Conservation (phyloP, 345 rosid species). For the Citrus unshiu region DNA sequence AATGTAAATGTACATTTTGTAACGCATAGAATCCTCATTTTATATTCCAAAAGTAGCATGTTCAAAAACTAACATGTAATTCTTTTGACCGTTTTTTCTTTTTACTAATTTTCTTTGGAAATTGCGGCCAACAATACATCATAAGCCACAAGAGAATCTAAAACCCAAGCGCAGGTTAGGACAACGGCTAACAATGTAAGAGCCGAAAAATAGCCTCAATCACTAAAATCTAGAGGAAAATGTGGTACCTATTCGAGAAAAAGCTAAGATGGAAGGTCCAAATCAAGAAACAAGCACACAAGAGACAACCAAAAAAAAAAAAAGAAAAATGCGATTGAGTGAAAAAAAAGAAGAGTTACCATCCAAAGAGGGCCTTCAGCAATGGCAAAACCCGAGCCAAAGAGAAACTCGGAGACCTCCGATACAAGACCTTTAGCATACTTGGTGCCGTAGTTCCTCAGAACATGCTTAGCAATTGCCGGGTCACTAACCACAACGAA, state of each 20-base stretch:
- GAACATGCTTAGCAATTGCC: conserved; percentile 80
- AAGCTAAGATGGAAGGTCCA: neutral
- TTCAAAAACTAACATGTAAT: no score
- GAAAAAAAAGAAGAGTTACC: conserved; percentile 29
- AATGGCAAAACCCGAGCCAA: conserved; percentile 91
- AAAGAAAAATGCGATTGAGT: neutral
- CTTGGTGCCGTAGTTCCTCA: conserved; percentile 69
- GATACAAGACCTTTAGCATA: conserved; percentile 87
- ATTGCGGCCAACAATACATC: no score
- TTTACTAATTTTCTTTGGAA: no score
- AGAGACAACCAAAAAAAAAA: neutral
- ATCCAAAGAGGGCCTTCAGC: conserved; percentile 95
- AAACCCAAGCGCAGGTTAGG: no score
- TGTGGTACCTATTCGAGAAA: neutral
- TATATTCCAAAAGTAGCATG: no score
- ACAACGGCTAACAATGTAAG: no score
- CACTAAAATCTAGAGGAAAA: no score
- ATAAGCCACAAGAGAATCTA: no score
- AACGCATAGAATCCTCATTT: no score
- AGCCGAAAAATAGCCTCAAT: no score
- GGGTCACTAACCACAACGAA: conserved; percentile 93
- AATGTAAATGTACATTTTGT: no score
- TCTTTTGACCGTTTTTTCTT: no score
- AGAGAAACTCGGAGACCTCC: conserved; percentile 87
- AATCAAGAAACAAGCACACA: neutral